Evolutionary conservation across 176 grass and related monocot genomes (phyloP), one percentile per base, ranked within the genome.

Genomic region (Phoenix dactylifera): DNA sequence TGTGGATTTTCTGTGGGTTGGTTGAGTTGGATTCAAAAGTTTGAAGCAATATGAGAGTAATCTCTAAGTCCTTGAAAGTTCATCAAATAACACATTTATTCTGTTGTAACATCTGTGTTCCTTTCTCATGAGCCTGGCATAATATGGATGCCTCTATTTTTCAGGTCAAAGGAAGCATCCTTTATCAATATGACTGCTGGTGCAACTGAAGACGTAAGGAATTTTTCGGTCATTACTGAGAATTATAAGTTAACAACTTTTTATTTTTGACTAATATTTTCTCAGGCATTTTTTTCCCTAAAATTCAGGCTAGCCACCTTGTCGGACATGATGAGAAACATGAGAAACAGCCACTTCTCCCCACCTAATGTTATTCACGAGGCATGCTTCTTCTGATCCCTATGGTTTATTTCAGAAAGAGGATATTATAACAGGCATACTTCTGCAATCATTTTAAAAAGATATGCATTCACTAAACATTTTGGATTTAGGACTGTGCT

Each of bases 281-380:
- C 49, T 44, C 1, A 14, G 12, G 35, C 35, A 26, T 52, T 14
- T n/a, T 66, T 22, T 65, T 60, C 65, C 26, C 52, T n/a, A 72
- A 18, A 6, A 76, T 81, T 55, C 71, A 97, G 92, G 77, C 79
- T 71, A 88, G 82, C 58, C 80, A 80, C 54, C 75, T 72, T 51
- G 70, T 75, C 68, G 92, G 76, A 39, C 71, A 72, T 63, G 92
- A 97, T 30, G 92, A 85, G 50, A 88, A 74, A 76, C 77, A 97
- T 30, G 92, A 85, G 50, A 88, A 74, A 76, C 77, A 82, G 55
- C 72, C 75, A 32, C 79, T 91, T 80, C 86, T 96, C 57, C 92
- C 92, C 15, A 83, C 85, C 51, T 97, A 68, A 96, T 82, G 72
- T 74, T 39, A 64, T 51, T 65, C 20, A 50, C 22, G 26, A 16